Evolutionary conservation across 441 rosid genomes (phyloP).

Genomic region (Eruca vesicaria): DNA sequence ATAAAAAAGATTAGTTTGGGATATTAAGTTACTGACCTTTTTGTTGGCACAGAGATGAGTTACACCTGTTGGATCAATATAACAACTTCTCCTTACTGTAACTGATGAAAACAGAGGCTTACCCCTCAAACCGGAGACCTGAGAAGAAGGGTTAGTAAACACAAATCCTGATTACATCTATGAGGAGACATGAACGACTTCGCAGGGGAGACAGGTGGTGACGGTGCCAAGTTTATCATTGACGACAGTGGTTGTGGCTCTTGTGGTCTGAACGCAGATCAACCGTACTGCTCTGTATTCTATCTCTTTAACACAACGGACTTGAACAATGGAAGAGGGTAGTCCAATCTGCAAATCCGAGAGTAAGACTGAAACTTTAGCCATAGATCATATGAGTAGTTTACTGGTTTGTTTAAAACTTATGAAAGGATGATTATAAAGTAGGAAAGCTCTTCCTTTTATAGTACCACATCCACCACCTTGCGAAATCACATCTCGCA

Average conservation of each 20-base stretch:
- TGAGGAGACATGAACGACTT: constrained; percentile 68
- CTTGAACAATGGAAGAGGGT: no score
- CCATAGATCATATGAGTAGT: no score
- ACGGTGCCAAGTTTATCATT: constrained; percentile 55
- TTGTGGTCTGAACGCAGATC: constrained; percentile 52
- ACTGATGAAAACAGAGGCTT: constrained; percentile 54
- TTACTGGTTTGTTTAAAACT: no score
- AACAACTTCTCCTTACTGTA: constrained; percentile 35
- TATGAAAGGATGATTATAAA: no score
- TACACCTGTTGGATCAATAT: constrained; percentile 36
- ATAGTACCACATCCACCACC: no score
- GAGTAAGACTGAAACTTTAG: no score
- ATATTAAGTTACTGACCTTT: constrained; percentile 38
- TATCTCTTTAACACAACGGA: constrained; percentile 19
- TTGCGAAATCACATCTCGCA: no score
- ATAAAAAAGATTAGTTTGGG: no score
- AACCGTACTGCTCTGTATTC: constrained; percentile 38
- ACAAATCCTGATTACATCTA: constrained; percentile 61
- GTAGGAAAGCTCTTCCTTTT: no score
- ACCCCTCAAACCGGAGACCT: constrained; percentile 42
- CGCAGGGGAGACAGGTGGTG: constrained; percentile 55
- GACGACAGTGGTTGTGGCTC: neutral
- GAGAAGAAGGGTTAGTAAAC: constrained; percentile 48
- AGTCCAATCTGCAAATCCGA: no score
- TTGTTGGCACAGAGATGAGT: constrained; percentile 62